Evolutionary conservation across 805 yeast species (phyloP).

Genomic region (Debaryomyces prosopidis): DNA sequence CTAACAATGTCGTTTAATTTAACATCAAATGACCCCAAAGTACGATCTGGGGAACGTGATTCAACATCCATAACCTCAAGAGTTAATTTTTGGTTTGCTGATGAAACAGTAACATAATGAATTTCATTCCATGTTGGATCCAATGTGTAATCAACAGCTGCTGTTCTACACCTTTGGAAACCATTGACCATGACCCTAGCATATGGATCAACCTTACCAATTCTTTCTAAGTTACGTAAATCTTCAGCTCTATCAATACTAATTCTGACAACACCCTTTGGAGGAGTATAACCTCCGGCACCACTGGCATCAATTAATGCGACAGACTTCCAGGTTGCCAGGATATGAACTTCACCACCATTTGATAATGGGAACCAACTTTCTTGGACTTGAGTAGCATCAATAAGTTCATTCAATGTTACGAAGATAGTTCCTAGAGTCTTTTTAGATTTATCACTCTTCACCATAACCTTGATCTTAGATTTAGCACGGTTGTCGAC

Average conservation of each 20-base stretch:
- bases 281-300: slow-evolving; percentile 84
- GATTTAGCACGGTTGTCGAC: slow-evolving; percentile 70
- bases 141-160: slow-evolving; percentile 60
- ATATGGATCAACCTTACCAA: slow-evolving; percentile 94
- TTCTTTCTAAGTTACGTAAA: slow-evolving; percentile 78
- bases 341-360: slow-evolving; percentile 74
- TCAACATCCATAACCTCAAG: slow-evolving; percentile 94
- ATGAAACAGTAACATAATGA: slow-evolving; percentile 77
- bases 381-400: slow-evolving; percentile 74
- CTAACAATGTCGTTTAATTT: slow-evolving; percentile 66
- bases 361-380: slow-evolving; percentile 72
- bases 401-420: slow-evolving; percentile 64
- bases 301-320: slow-evolving; percentile 65
- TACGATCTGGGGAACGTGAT: slow-evolving; percentile 73
- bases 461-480: slow-evolving; percentile 65
- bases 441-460: slow-evolving; percentile 58
- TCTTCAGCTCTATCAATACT: slow-evolving; percentile 68
- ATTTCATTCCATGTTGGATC: slow-evolving; percentile 87
- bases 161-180: slow-evolving; percentile 73
- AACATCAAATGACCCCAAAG: slow-evolving; percentile 80
- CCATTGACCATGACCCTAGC: slow-evolving; percentile 78
- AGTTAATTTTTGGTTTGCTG: slow-evolving; percentile 77
- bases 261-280: slow-evolving; percentile 88
- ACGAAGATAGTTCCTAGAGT: slow-evolving; percentile 60
- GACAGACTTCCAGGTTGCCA: slow-evolving; percentile 86